A percentile compares a stretch with the other conserved stretches of the same genome.
phyloP scores from a whole-genome alignment of 78 protist genomes.

The Speleostelium caveatum region DNA sequence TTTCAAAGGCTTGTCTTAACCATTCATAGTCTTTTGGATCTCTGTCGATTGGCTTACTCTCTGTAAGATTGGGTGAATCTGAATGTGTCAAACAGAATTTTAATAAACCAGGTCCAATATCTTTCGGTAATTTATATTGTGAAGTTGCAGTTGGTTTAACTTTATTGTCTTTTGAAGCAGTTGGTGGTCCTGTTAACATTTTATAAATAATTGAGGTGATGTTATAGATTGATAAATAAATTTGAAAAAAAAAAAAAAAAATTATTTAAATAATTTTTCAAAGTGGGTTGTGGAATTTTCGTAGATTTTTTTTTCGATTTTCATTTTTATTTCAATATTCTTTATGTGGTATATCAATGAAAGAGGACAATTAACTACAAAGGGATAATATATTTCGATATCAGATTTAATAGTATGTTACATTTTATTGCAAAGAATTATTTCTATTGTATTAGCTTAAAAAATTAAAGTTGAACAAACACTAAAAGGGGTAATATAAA shows the following conservation, averaged over 20 bases:
- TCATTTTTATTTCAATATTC: too few species aligned
- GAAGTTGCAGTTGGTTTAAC: neutral
- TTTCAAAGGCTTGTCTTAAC: constrained; percentile 48
- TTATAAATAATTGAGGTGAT: neutral
- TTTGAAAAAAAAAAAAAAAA: neutral
- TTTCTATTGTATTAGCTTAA: too few species aligned
- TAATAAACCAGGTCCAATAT: constrained; percentile 67
- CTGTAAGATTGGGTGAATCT: constrained; percentile 76
- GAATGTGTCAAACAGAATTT: constrained; percentile 74
- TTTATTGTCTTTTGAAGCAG: neutral
- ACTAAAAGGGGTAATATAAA: too few species aligned
- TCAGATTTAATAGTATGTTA: too few species aligned
- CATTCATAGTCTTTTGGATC: constrained; percentile 75
- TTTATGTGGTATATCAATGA: too few species aligned
- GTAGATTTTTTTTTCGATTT: too few species aligned
- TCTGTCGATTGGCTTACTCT: constrained; percentile 13
- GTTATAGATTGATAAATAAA: neutral
- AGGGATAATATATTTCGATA: too few species aligned
- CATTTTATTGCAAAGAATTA: too few species aligned
- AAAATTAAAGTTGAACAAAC: too few species aligned
- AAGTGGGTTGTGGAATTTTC: too few species aligned
- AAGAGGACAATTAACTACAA: too few species aligned
- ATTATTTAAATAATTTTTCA: neutral
- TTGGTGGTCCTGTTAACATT: neutral
- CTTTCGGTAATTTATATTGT: constrained; percentile 62